Evolutionary conservation across 1,284 basidiomycete species (phyloP).

Genomic region (Stygiomarasmius scandens): DNA sequence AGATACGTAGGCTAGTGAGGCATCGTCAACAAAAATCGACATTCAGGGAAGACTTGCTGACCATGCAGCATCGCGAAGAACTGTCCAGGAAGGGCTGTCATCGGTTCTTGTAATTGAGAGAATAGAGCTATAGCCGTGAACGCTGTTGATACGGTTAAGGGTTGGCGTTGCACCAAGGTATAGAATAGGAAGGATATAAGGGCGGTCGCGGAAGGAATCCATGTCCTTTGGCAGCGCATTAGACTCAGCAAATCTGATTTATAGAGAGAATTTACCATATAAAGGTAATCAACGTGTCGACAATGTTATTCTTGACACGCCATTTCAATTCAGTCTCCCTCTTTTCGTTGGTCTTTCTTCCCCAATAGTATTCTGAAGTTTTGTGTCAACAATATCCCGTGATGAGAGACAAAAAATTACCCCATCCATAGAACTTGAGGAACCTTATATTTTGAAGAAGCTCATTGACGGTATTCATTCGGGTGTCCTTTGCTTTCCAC

Average conservation of each 20-base stretch:
- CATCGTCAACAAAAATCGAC: constrained; percentile 10
- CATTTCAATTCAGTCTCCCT: constrained; percentile 62
- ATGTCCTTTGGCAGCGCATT: constrained; percentile 46
- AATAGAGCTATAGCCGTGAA: constrained; percentile 72
- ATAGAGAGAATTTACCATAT: constrained; percentile 50
- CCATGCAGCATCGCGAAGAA: constrained; percentile 67
- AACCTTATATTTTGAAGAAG: constrained; percentile 75
- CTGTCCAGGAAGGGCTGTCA: constrained; percentile 64
- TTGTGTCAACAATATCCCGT: constrained; percentile 1
- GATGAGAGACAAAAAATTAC: constrained; percentile 33
- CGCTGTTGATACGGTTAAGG: constrained; percentile 66
- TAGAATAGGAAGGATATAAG: constrained; percentile 66
- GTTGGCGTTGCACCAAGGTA: constrained; percentile 59
- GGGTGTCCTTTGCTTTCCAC: constrained; percentile 72
- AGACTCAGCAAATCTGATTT: constrained; percentile 1
- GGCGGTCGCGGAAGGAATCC: constrained; percentile 72
- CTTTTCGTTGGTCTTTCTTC: constrained; percentile 47
- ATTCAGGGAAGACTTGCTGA: constrained; percentile 28
- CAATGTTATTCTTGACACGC: constrained; percentile 65
- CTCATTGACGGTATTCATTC: constrained; percentile 82
- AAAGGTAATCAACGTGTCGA: constrained; percentile 60
- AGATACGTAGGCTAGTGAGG: constrained; percentile 59
- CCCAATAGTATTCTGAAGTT: constrained; percentile 55
- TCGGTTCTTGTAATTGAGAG: constrained; percentile 63
- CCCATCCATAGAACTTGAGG: constrained; percentile 76